Evolutionary conservation across 2,329 filamentous ascomycete genomes (phyloP).

Genomic region (Cercospora janseana): DNA sequence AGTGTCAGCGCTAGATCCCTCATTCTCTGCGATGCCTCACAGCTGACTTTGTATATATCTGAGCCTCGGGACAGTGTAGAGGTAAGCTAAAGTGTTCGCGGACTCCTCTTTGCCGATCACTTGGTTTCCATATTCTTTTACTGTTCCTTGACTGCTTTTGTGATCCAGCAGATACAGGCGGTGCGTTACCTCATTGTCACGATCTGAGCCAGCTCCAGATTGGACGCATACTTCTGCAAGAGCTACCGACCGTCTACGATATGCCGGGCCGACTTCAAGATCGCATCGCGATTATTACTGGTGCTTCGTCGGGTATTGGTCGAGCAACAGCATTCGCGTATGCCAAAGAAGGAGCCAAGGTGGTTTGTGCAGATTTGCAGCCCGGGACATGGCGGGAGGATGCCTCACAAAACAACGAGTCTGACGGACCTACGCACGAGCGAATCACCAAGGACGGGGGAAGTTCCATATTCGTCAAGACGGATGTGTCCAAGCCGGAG

Average conservation of each 20-base stretch:
- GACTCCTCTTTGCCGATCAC: too few relatives aligned
- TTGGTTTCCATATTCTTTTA: too few relatives aligned
- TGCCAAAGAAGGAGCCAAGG: constrained; percentile 35
- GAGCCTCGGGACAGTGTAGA: constrained; percentile 1
- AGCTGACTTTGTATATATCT: too few relatives aligned
- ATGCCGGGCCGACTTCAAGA: constrained; percentile 31
- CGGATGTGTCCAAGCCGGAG: constrained; percentile 35
- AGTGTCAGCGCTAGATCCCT: not conserved
- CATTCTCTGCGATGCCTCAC: too few relatives aligned
- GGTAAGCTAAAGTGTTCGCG: too few relatives aligned
- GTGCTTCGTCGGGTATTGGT: constrained; percentile 38
- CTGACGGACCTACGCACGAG: constrained; percentile 26
- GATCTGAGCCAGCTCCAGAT: too few relatives aligned
- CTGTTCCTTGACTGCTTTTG: too few relatives aligned
- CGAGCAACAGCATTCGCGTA: constrained; percentile 37
- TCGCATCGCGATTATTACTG: constrained; percentile 37
- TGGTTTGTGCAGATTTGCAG: constrained; percentile 28
- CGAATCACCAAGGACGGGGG: constrained; percentile 19
- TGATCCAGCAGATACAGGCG: too few relatives aligned
- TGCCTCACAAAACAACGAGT: constrained; percentile 18
- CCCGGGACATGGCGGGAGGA: constrained; percentile 25
- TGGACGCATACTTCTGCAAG: too few relatives aligned
- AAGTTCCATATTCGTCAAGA: constrained; percentile 33
- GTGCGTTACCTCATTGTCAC: too few relatives aligned
- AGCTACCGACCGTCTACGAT: not conserved